phyloP scores from a whole-genome alignment of 805 yeast species.

The Metschnikowia noctiluminum region DNA sequence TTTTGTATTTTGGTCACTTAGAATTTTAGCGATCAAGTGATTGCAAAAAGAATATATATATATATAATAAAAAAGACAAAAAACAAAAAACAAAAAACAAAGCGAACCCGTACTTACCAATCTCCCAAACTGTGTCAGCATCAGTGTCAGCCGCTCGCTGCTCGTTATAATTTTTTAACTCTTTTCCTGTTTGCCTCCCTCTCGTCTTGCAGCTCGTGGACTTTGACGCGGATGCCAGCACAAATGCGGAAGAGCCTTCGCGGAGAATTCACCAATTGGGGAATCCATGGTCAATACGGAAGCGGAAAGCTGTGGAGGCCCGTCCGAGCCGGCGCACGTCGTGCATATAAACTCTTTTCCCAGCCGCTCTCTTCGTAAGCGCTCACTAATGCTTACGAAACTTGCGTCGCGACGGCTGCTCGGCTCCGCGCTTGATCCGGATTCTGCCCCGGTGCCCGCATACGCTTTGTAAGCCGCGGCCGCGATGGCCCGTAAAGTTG shows the following conservation, averaged over 20 bases:
- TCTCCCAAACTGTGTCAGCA: no score
- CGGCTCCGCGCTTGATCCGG: constrained; percentile 1
- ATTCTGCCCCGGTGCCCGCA: neutral
- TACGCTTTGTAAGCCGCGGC: constrained; percentile 4
- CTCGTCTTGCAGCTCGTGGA: no score
- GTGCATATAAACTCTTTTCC: neutral
- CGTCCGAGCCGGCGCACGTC: neutral
- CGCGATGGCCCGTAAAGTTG: neutral
- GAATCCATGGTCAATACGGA: neutral
- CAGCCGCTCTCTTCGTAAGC: neutral
- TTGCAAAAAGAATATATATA: no score
- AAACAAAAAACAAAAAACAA: no score
- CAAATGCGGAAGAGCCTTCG: neutral
- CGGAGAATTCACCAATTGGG: neutral
- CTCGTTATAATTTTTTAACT: no score
- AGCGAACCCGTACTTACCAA: no score
- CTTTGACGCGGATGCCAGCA: no score
- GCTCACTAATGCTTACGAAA: neutral
- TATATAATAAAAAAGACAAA: no score
- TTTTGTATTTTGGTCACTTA: no score
- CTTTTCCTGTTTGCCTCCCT: no score
- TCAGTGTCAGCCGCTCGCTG: no score
- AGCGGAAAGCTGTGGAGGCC: neutral
- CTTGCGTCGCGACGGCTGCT: neutral
- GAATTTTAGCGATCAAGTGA: no score